phyloP scores from a whole-genome alignment of 306 rosid genomes.

The Acacia confusa region DNA sequence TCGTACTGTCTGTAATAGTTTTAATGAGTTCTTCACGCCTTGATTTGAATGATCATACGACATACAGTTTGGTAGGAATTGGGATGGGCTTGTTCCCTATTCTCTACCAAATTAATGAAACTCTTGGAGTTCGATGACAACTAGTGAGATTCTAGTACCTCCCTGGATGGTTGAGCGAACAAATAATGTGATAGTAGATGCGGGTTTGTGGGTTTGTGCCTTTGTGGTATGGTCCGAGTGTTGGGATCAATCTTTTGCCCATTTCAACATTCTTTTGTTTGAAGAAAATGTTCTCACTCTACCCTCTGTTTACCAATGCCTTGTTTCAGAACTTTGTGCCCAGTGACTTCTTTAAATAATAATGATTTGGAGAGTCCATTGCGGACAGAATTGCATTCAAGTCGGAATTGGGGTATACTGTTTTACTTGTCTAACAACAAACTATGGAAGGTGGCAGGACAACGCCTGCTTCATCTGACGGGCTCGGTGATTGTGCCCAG shows the following conservation, averaged over 20 bases:
- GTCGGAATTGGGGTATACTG: slow-evolving; percentile 56
- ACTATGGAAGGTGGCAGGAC: slow-evolving; percentile 64
- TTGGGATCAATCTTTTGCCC: neutral
- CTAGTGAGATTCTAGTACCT: neutral
- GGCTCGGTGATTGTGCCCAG: slow-evolving; percentile 46
- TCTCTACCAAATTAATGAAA: neutral
- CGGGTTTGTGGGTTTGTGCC: neutral
- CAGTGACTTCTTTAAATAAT: slow-evolving; percentile 34
- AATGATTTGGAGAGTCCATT: slow-evolving; percentile 31
- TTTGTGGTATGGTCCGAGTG: neutral
- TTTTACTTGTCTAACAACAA: slow-evolving; percentile 42
- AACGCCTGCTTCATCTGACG: slow-evolving; percentile 52
- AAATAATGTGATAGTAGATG: neutral
- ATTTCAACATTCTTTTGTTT: slow-evolving; percentile 9
- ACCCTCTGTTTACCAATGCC: neutral
- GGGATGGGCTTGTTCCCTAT: neutral
- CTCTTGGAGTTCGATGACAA: neutral
- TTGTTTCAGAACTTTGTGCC: slow-evolving; percentile 34
- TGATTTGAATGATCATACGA: neutral
- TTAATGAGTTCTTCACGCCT: neutral
- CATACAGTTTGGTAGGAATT: neutral
- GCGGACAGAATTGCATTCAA: slow-evolving; percentile 44
- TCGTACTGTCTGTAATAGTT: neutral
- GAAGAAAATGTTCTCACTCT: neutral
- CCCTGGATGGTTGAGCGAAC: neutral